phyloP scores from a whole-genome alignment of 2,329 filamentous ascomycete species.

The Colletotrichum tofieldiae region DNA sequence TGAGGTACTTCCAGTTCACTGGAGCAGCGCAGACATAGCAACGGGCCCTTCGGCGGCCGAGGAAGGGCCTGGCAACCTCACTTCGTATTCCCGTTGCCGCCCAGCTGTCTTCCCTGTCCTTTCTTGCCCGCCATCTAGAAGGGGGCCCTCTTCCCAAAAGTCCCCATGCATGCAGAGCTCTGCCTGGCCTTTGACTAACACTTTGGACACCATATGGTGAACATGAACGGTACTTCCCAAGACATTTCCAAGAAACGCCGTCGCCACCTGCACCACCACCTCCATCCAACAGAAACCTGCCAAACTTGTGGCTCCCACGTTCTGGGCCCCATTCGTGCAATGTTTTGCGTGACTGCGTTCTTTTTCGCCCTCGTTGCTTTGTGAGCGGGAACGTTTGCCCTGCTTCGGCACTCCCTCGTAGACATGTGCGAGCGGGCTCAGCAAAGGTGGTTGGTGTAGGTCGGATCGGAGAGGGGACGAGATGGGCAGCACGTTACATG shows the following conservation, averaged over 20 bases:
- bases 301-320: constrained; percentile 1
- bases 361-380: constrained; percentile 10
- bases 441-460: constrained; percentile 28
- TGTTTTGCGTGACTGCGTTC: neutral
- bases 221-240: constrained; percentile 24
- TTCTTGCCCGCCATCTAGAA: neutral
- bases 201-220: neutral
- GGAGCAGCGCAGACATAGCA: neutral
- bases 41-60: constrained; percentile 31
- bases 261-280: constrained; percentile 30
- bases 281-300: constrained; percentile 17
- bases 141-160: neutral
- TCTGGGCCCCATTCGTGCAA: constrained; percentile 6
- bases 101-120: constrained; percentile 11
- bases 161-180: neutral
- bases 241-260: constrained; percentile 5
- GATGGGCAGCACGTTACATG: neutral
- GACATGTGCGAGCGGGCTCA: constrained; percentile 15
- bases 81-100: constrained; percentile 30
- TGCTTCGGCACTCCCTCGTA: neutral
- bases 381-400: neutral
- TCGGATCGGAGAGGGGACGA: constrained; percentile 4
- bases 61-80: neutral
- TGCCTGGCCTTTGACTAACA: neutral
- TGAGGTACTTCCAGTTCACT: too few relatives aligned